These are phyloP conservation scores for Skeletonema marinoi DNA, from an alignment of 108 stramenopile species.

Conservation along the genomic window DNA sequence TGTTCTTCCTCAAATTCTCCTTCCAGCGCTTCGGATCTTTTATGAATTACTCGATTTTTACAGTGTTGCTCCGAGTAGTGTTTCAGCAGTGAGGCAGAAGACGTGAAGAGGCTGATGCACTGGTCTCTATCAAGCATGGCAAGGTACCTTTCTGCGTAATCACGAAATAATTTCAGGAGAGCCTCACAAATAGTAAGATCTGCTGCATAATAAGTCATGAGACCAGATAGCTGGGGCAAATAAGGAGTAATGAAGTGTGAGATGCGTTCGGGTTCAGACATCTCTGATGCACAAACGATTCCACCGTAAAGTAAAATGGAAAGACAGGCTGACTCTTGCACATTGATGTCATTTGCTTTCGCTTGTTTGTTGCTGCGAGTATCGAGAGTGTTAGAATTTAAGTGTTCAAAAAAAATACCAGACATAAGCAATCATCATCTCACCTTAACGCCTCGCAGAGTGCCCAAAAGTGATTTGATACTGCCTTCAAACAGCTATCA, in stretches of 20 bases:
- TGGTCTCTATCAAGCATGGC: constrained; percentile 67
- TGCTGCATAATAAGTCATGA: constrained; percentile 76
- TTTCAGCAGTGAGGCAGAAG: constrained; percentile 69
- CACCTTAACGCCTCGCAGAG: constrained; percentile 67
- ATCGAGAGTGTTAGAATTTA: neutral
- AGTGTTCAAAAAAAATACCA: neutral
- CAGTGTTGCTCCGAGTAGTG: constrained; percentile 74
- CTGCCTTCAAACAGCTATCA: constrained; percentile 62
- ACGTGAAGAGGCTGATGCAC: constrained; percentile 66
- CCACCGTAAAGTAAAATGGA: constrained; percentile 77
- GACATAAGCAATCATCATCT: constrained; percentile 19
- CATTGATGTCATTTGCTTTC: constrained; percentile 55
- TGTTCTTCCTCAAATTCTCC: constrained; percentile 81
- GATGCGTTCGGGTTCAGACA: constrained; percentile 72
- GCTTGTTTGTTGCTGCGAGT: constrained; percentile 55
- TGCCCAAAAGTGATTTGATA: constrained; percentile 65
- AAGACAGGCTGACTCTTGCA: constrained; percentile 74
- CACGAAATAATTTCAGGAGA: constrained; percentile 71
- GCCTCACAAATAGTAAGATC: constrained; percentile 79
- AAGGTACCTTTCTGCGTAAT: constrained; percentile 85
- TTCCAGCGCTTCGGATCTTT: constrained; percentile 28
- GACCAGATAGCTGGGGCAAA: constrained; percentile 71
- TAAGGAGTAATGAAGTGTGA: constrained; percentile 77
- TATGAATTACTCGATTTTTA: constrained; percentile 54
- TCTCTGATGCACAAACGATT: constrained; percentile 74